Evolutionary conservation across 768 basidiomycete species (phyloP), one percentile per base, ranked within the genome.

Genomic region (Neoboletus magnificus): DNA sequence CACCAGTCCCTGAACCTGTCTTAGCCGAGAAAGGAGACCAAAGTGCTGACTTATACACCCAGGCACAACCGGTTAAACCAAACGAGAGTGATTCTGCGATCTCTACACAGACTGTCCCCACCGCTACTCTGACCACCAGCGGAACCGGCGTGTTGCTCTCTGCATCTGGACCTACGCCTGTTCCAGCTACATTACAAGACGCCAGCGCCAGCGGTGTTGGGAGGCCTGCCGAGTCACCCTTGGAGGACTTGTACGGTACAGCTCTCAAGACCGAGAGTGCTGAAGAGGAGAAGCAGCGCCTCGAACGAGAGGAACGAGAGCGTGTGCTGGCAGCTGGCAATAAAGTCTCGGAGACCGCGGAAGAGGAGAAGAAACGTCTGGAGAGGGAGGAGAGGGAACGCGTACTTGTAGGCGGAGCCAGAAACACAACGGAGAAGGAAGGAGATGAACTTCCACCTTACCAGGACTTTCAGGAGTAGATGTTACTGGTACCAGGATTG

Each of bases 371-470:
- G 77, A 77, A 71, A 64, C 71, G 84, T 22, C 61, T 82, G 48
- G 85, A 88, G 68, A 79, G 81, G 43, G 86, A 89, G 64, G 85
- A 87, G 62, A 74, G 84, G 49, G 89, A 88, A 60, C 75, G 79
- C 22, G 59, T 84, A 16, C 60, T 81, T 48, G 60, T 47, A 10
- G 64, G 54, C 46, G 69, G 58, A 6, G 58, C 37, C 8, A 20
- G 56, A 44, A 64, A 48, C 71, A 64, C 73, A 67, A 58, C 68
- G 65, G 73, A 62, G 46, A 58, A 56, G 50, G 63, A 62, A 45
- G 68, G 57, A 4, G 76, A 75, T 1, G 73, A 75, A 12, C 74
- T 76, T 33, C 79, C 79, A 0, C 76, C 79, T 3, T 80, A 80
- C 69, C 62, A 77, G 54, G 79, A 76, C 61, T 59, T 77, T 4